Evolutionary conservation across 345 rosid genomes (phyloP).

Genomic region (Conringia planisiliqua): DNA sequence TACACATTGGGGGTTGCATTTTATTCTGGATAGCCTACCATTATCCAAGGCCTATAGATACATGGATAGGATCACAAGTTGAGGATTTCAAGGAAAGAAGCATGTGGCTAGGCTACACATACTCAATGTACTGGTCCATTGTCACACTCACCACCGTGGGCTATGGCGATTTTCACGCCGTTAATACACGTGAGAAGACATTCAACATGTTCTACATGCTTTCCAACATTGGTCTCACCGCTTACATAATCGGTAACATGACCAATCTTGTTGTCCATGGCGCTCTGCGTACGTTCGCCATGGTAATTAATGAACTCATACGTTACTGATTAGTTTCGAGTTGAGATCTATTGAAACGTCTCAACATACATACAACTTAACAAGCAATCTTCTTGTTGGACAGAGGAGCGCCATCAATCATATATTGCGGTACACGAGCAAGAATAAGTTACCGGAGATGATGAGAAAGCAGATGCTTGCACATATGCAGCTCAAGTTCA

Average conservation of each 20-base stretch:
- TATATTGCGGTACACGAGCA: constrained; percentile 69
- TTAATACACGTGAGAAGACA: constrained; percentile 64
- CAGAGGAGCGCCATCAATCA: constrained; percentile 83
- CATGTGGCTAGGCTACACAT: constrained; percentile 83
- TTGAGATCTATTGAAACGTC: too few species aligned
- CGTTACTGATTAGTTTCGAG: too few species aligned
- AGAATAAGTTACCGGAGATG: constrained; percentile 78
- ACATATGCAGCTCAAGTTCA: constrained; percentile 90
- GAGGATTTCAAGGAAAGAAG: constrained; percentile 60
- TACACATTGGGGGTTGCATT: constrained; percentile 81
- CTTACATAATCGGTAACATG: constrained; percentile 92
- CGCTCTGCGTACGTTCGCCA: constrained; percentile 57
- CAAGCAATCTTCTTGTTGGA: constrained; percentile 3
- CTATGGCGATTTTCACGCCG: constrained; percentile 81
- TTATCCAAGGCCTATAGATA: constrained; percentile 37
- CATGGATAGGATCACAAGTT: constrained; percentile 70
- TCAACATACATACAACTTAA: too few species aligned
- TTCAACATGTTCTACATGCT: constrained; percentile 83
- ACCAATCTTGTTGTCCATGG: constrained; percentile 86
- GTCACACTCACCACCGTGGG: constrained; percentile 92
- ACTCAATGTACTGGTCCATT: constrained; percentile 90
- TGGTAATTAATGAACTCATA: too few species aligned
- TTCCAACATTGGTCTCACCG: constrained; percentile 82
- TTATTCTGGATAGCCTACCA: constrained; percentile 71
- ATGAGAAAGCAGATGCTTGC: constrained; percentile 89